Percentiles rank a stretch among this genome's conserved stretches.
These are phyloP conservation scores for Moesziomyces sp. DNA, from an alignment of 1,284 basidiomycete genomes.

Conservation along the genomic window DNA sequence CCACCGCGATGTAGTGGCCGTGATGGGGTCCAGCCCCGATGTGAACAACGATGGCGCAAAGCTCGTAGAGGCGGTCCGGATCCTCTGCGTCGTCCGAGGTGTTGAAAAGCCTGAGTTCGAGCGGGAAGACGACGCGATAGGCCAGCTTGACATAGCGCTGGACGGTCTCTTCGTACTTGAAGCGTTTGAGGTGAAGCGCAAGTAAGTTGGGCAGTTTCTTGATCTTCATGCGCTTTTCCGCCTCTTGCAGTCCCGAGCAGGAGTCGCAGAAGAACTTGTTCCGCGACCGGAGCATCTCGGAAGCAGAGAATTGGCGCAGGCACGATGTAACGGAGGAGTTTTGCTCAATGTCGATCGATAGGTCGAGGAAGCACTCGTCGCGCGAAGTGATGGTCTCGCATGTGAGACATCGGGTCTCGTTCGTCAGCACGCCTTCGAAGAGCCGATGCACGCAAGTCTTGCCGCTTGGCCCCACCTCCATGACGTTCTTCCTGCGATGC, in stretches of 20 bases:
- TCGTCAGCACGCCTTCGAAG: slow-evolving; percentile 92
- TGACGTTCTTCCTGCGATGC: slow-evolving; percentile 60
- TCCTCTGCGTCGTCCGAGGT: slow-evolving; percentile 92
- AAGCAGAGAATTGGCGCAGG: slow-evolving; percentile 92
- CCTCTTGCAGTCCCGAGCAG: slow-evolving; percentile 95
- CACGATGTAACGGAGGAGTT: slow-evolving; percentile 95
- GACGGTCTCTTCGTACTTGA: slow-evolving; percentile 93
- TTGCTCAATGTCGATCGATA: slow-evolving; percentile 97
- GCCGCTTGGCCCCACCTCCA: slow-evolving; percentile 65
- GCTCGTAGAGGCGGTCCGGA: slow-evolving; percentile 85
- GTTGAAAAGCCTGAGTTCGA: slow-evolving; percentile 92
- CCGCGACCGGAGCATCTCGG: slow-evolving; percentile 95
- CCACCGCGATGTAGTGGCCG: slow-evolving; percentile 95
- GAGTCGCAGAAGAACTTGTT: slow-evolving; percentile 99
- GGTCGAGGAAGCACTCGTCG: slow-evolving; percentile 94
- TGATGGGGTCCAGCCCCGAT: slow-evolving; percentile 96
- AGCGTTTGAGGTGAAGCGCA: slow-evolving; percentile 93
- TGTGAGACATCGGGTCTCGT: slow-evolving; percentile 94
- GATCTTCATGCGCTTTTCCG: slow-evolving; percentile 98
- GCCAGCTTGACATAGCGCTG: slow-evolving; percentile 91
- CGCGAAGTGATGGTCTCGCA: slow-evolving; percentile 91
- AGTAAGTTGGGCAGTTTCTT: slow-evolving; percentile 93
- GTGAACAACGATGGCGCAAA: slow-evolving; percentile 96
- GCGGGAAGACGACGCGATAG: slow-evolving; percentile 95
- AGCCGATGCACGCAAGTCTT: slow-evolving; percentile 88